Evolutionary conservation across 2,329 filamentous ascomycete genomes (phyloP).

Genomic region (Akanthomyces dipterigenus): DNA sequence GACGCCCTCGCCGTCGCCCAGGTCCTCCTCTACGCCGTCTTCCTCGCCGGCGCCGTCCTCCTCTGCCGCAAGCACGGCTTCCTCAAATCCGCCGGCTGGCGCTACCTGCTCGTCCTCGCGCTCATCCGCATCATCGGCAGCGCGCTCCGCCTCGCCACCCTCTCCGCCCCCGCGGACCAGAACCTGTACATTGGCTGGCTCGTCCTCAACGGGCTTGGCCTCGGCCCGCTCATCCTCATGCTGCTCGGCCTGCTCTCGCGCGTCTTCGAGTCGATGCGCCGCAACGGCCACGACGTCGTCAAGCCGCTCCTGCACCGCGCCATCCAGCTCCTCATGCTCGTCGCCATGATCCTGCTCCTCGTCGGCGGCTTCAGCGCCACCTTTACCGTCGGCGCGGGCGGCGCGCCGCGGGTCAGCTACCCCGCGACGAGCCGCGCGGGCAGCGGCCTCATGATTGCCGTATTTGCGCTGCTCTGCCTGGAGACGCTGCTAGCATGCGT

Average conservation of each 20-base stretch:
- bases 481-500: slow-evolving; percentile 32
- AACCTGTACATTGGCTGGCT: slow-evolving; percentile 28
- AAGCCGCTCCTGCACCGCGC: slow-evolving; percentile 26
- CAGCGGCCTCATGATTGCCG: slow-evolving; percentile 25
- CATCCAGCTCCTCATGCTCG: slow-evolving; percentile 35
- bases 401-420: slow-evolving; percentile 22
- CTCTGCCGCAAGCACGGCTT: slow-evolving; percentile 46
- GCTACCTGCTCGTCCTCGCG: slow-evolving; percentile 53
- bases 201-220: slow-evolving; percentile 25
- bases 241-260: slow-evolving; percentile 25
- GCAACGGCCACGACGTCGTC: slow-evolving; percentile 25
- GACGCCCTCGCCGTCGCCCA: slow-evolving; percentile 28
- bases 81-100: slow-evolving; percentile 52
- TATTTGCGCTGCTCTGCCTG: slow-evolving; percentile 35
- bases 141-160: slow-evolving; percentile 32
- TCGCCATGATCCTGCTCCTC: slow-evolving; percentile 30
- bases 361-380: slow-evolving; percentile 23
- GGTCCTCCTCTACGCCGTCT: slow-evolving; percentile 23
- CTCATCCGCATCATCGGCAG: slow-evolving; percentile 51
- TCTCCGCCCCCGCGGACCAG: slow-evolving; percentile 44
- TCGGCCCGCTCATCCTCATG: slow-evolving; percentile 42
- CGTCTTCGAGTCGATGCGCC: slow-evolving; percentile 41
- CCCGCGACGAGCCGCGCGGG: slow-evolving; percentile 22
- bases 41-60: slow-evolving; percentile 23
- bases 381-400: slow-evolving; percentile 16